Evolutionary conservation across 169 alveolate genomes (phyloP), one percentile per base, ranked within the genome.

Genomic region (Plasmodium cynomolgi): DNA sequence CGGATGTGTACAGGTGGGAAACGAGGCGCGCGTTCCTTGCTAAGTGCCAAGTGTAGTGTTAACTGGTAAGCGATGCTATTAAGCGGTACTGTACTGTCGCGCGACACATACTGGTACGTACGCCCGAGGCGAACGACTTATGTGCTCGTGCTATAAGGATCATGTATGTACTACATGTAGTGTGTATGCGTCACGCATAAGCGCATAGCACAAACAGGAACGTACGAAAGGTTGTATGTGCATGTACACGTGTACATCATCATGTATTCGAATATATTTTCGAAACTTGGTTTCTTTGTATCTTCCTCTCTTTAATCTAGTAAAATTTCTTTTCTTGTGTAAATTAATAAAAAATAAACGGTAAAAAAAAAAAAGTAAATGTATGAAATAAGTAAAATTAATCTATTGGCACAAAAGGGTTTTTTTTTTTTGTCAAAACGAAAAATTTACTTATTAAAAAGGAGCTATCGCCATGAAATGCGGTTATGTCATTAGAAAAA

Each of bases 281-380:
- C 92, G 92, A 84, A 84, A 72, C 92, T 72, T 41, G 84, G 84
- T 72, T 84, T 84, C 92, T 84, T 20, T 34, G 73, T 84, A 17
- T 84, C 75, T 84, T 56, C 54, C 92, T 56, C 84, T 54, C 83
- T 84, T 84, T 83, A 17, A 58, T 84, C 92, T 84, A 84, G 92
- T 84, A 26, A 84, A 20, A 84, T 23, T 72, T 23, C 17, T 84
- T n/a, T 31, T 84, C 54, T 71, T 15, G 37, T 54, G 39, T 71
- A 84, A 41, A 68, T 54, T 71, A 44, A 71, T 71, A 29, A 71
- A 84, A 37, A 84, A 72, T 26, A 54, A 84, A 72, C 17, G 17
- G 26, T 83, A 58, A 83, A 62, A 23, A 26, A 26, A 20, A 23
- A n/a, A 20, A 23, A 23, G 33, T 62, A 20, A 26, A n/a, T 68